Conservation (phyloP, 345 rosid genomes). For the Fremontodendron californicum region DNA sequence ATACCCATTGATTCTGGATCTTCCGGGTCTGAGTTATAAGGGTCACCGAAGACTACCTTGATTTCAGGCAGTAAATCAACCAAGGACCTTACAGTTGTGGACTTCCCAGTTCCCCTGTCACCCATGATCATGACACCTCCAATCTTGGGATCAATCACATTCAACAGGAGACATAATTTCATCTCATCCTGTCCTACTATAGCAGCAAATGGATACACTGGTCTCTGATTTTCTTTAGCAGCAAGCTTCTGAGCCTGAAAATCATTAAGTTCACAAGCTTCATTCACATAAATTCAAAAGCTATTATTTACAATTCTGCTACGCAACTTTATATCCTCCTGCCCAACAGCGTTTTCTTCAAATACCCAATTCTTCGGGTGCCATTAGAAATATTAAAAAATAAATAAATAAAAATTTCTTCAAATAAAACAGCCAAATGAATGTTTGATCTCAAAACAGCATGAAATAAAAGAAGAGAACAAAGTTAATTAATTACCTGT, state of each 20-base stretch:
- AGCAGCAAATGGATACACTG: conserved; percentile 89
- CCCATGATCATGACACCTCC: conserved; percentile 99
- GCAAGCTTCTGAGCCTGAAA: conserved; percentile 53
- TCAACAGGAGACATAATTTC: conserved; percentile 84
- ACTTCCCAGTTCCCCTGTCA: conserved; percentile 91
- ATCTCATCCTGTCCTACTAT: conserved; percentile 98
- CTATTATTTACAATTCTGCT: not conserved
- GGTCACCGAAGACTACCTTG: conserved; percentile 74
- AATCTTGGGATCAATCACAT: conserved; percentile 94
- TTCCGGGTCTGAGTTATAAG: conserved; percentile 85
- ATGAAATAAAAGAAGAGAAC: not conserved
- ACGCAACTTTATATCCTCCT: not conserved
- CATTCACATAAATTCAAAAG: conserved; percentile 10
- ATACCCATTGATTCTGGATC: conserved; percentile 94
- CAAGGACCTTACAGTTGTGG: conserved; percentile 86
- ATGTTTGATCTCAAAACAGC: not conserved
- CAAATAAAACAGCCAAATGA: not conserved
- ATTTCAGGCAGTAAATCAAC: conserved; percentile 91
- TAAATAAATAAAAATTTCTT: not conserved
- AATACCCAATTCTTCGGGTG: not conserved
- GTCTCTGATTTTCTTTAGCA: conserved; percentile 69
- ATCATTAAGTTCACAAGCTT: conserved; percentile 12
- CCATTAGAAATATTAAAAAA: not conserved
- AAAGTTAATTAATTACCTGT: conserved; percentile 41
- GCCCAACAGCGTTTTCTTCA: not conserved